A percentile compares a stretch with the other conserved stretches of the same genome.
phyloP scores from a whole-genome alignment of 352 stramenopile species.

The Phytopythium helicoides region DNA sequence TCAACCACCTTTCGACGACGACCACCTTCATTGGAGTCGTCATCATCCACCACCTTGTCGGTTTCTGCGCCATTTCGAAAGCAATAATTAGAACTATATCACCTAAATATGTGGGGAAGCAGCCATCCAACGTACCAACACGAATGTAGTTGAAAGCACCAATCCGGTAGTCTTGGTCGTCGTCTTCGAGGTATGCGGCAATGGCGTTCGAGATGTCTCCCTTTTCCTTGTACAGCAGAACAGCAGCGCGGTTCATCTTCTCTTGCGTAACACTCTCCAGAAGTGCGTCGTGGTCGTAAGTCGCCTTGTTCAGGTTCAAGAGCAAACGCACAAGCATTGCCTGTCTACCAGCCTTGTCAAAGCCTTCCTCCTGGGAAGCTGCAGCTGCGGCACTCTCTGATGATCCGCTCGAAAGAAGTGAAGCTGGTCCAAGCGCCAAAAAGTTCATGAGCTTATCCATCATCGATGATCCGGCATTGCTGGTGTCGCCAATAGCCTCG shows the following conservation, averaged over 20 bases:
- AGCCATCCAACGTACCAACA: conserved; percentile 22
- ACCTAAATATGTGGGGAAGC: background rate
- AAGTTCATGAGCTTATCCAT: conserved; percentile 91
- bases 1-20: conserved; percentile 70
- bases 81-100: too few relatives aligned
- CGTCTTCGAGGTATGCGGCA: conserved; percentile 77
- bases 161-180: conserved; percentile 80
- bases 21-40: conserved; percentile 28
- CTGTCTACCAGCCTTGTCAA: conserved; percentile 78
- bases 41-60: conserved; percentile 41
- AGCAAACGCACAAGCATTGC: conserved; percentile 82
- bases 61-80: conserved; percentile 35
- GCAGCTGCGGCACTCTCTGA: conserved; percentile 13
- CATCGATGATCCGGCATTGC: conserved; percentile 48
- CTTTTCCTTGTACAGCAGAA: conserved; percentile 81
- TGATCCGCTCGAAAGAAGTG: conserved; percentile 40
- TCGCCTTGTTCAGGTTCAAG: conserved; percentile 81
- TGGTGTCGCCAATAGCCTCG: conserved; percentile 44
- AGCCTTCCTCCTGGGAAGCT: conserved; percentile 77
- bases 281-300: conserved; percentile 74
- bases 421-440: conserved; percentile 69
- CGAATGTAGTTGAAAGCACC: conserved; percentile 87
- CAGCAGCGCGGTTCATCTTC: conserved; percentile 81
- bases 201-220: conserved; percentile 72
- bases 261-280: conserved; percentile 68